Evolutionary conservation across 805 yeast genomes (phyloP).

Genomic region (Monosporozyma unispora): DNA sequence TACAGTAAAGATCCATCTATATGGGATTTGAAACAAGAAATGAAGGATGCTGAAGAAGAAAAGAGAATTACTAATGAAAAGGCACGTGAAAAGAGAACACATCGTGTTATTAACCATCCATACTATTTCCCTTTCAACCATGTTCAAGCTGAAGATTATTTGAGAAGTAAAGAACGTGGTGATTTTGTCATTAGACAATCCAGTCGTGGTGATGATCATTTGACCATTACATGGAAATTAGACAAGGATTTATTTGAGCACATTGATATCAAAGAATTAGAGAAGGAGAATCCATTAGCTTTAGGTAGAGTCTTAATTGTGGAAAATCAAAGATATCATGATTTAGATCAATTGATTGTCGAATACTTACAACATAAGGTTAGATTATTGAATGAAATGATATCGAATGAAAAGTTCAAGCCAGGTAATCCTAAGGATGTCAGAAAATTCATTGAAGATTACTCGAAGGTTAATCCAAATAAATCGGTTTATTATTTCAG

Average conservation of each 20-base stretch:
- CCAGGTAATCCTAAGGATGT: constrained; percentile 69
- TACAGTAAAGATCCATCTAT: constrained; percentile 46
- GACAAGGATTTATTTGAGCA: constrained; percentile 88
- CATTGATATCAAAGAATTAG: constrained; percentile 71
- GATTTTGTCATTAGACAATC: constrained; percentile 93
- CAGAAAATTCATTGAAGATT: constrained; percentile 76
- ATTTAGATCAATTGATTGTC: constrained; percentile 87
- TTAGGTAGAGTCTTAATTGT: constrained; percentile 54
- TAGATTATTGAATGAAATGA: constrained; percentile 74
- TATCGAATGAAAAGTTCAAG: constrained; percentile 79
- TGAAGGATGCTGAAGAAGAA: constrained; percentile 51
- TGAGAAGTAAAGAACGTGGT: constrained; percentile 85
- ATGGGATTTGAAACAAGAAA: constrained; percentile 78
- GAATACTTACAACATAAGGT: constrained; percentile 80
- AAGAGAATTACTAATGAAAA: constrained; percentile 44
- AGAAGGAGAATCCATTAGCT: constrained; percentile 52
- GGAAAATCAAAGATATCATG: constrained; percentile 64
- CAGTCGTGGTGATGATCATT: constrained; percentile 76
- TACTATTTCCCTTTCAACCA: constrained; percentile 75
- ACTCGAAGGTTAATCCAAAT: constrained; percentile 83
- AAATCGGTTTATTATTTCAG: constrained; percentile 88
- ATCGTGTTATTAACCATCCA: constrained; percentile 82
- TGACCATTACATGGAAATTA: constrained; percentile 94
- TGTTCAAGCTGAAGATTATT: constrained; percentile 83
- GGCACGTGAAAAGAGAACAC: constrained; percentile 54